Conservation (phyloP, 805 yeast species). For the Nakazawaea ambrosiae region DNA sequence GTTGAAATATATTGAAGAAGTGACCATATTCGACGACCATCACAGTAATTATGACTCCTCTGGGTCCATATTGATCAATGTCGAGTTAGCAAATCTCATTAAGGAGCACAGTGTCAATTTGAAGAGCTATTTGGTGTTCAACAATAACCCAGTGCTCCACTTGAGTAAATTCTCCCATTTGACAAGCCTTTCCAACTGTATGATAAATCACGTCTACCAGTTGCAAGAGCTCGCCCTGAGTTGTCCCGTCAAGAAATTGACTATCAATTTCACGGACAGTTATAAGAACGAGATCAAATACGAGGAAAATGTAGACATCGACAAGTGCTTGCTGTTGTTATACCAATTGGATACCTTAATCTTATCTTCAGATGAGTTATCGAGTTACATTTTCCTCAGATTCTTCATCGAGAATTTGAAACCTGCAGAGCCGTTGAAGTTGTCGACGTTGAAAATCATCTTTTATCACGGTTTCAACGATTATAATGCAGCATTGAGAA, state of each 20-base stretch:
- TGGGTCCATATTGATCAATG: conserved; percentile 15
- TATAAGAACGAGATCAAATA: conserved; percentile 7
- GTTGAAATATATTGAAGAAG: conserved; percentile 24
- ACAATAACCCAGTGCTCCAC: conserved; percentile 11
- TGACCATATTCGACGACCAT: conserved; percentile 25
- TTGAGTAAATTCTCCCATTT: conserved; percentile 6
- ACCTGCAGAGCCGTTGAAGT: conserved; percentile 11
- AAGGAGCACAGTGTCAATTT: conserved; percentile 10
- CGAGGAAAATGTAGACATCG: not conserved
- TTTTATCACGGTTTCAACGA: conserved; percentile 40
- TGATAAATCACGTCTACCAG: conserved; percentile 15
- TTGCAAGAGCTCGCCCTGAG: conserved; percentile 15
- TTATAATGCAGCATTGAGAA: conserved; percentile 27
- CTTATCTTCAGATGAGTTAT: conserved; percentile 26
- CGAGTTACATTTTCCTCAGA: conserved; percentile 29
- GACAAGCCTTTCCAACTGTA: conserved; percentile 10
- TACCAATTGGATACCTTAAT: conserved; percentile 9
- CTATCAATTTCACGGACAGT: conserved; percentile 12
- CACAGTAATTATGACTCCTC: conserved; percentile 17
- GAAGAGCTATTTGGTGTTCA: conserved; percentile 12
- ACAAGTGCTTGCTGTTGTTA: conserved; percentile 5
- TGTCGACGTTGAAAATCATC: conserved; percentile 31
- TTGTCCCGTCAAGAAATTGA: conserved; percentile 15
- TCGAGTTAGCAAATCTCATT: conserved; percentile 18
- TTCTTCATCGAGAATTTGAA: conserved; percentile 16